These are phyloP conservation scores for Gonapodya sp. DNA, from an alignment of 192 early-diverging fungal genomes.

Conservation along the genomic window DNA sequence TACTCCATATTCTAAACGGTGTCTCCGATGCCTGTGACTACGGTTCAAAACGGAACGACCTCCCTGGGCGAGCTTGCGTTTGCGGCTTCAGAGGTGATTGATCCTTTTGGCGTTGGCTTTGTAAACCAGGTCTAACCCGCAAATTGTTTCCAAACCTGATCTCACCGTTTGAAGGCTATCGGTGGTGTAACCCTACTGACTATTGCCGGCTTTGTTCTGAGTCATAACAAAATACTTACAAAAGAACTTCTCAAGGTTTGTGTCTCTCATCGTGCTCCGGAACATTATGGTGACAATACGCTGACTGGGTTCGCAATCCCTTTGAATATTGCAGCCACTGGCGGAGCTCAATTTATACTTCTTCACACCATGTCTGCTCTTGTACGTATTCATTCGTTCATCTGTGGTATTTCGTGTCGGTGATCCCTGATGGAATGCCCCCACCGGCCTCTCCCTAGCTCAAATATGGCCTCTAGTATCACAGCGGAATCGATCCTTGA, in stretches of 20 bases:
- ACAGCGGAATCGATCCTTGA: constrained; percentile 50
- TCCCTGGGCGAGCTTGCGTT: not conserved
- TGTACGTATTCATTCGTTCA: constrained; percentile 13
- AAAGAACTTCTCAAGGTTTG: not conserved
- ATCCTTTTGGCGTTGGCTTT: too few species aligned
- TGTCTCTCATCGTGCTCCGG: too few species aligned
- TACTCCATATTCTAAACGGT: too few species aligned
- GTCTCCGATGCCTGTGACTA: not conserved
- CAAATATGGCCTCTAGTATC: constrained; percentile 61
- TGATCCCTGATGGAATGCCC: too few species aligned
- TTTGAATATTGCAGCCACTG: constrained; percentile 25
- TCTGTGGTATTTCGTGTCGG: too few species aligned
- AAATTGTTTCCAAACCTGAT: not conserved
- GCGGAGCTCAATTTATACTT: constrained; percentile 56
- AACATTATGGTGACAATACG: not conserved
- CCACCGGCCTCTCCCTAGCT: too few species aligned
- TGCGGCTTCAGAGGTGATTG: not conserved
- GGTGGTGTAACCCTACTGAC: not conserved
- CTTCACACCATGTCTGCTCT: constrained; percentile 65
- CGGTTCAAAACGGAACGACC: not conserved
- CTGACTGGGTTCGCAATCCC: not conserved
- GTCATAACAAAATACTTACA: not conserved
- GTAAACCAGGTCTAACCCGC: not conserved
- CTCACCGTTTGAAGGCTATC: not conserved
- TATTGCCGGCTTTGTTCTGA: not conserved